Evolutionary conservation across 352 stramenopile genomes (phyloP).

Genomic region (Phytophthora hybrid): DNA sequence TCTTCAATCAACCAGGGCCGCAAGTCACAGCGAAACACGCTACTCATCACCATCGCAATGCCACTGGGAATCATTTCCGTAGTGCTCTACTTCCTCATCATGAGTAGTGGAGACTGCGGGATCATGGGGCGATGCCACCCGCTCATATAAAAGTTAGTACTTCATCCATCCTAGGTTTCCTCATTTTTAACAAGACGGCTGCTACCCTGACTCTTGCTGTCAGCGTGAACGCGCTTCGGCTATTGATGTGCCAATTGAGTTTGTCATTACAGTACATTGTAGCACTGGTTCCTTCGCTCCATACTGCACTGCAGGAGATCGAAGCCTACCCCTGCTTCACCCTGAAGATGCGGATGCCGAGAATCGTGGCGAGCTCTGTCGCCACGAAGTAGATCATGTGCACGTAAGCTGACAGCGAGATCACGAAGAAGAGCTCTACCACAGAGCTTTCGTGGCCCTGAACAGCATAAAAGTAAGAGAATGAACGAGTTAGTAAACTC

Average conservation of each 20-base stretch:
- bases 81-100: conserved; percentile 33
- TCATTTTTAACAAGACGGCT: conserved; percentile 21
- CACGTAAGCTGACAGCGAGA: conserved; percentile 71
- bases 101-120: conserved; percentile 50
- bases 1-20: conserved; percentile 29
- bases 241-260: conserved; percentile 7
- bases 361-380: conserved; percentile 75
- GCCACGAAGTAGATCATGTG: conserved; percentile 90
- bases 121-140: conserved; percentile 52
- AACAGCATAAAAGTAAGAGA: neutral
- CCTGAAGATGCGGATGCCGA: conserved; percentile 86
- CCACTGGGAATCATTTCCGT: conserved; percentile 46
- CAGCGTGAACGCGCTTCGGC: neutral
- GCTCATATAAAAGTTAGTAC: conserved; percentile 48
- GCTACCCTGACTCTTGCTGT: conserved; percentile 3
- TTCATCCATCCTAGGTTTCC: conserved; percentile 20
- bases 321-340: conserved; percentile 63
- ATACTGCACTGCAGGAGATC: too few species aligned
- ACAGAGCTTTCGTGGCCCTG: conserved; percentile 75
- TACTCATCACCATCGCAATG: conserved; percentile 37
- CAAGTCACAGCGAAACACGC: conserved; percentile 35
- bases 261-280: conserved; percentile 8
- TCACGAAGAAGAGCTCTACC: conserved; percentile 79
- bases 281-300: too few species aligned
- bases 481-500: conserved; percentile 7